These are phyloP conservation scores for Kluyveromyces siamensis DNA, from an alignment of 805 yeast species.

Conservation along the genomic window DNA sequence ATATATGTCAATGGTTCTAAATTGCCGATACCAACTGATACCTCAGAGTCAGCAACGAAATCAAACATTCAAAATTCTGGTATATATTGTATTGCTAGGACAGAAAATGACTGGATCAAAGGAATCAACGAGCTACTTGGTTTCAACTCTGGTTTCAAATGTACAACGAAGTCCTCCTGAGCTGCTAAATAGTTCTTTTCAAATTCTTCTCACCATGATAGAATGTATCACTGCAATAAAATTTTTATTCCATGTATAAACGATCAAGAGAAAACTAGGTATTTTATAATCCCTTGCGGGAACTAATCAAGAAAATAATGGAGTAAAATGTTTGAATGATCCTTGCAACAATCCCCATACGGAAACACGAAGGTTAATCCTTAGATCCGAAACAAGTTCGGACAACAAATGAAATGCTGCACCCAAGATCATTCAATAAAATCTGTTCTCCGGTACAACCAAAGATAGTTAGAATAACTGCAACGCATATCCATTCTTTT, in stretches of 20 bases:
- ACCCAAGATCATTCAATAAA: constrained; percentile 55
- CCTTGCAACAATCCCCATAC: constrained; percentile 57
- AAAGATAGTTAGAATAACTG: constrained; percentile 13
- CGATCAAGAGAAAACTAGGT: neutral
- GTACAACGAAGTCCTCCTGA: constrained; percentile 15
- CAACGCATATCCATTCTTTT: constrained; percentile 45
- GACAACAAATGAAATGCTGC: constrained; percentile 54
- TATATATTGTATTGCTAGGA: constrained; percentile 78
- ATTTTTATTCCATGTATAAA: neutral
- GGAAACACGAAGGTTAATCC: constrained; percentile 72
- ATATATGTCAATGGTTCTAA: constrained; percentile 44
- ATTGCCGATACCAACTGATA: constrained; percentile 30
- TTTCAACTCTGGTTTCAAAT: constrained; percentile 75
- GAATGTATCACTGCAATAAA: neutral
- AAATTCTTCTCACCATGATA: neutral
- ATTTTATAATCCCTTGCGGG: neutral
- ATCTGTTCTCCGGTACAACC: constrained; percentile 54
- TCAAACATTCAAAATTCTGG: constrained; percentile 37
- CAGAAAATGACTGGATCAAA: constrained; percentile 84
- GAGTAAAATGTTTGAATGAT: constrained; percentile 30
- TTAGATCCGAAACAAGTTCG: constrained; percentile 39
- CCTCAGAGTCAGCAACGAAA: constrained; percentile 5
- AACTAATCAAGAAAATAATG: neutral
- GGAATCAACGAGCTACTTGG: constrained; percentile 85
- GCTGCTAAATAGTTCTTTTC: neutral